Base-by-base conservation (phyloP, 441 rosid species). In the Codiaeum variegatum region DNA sequence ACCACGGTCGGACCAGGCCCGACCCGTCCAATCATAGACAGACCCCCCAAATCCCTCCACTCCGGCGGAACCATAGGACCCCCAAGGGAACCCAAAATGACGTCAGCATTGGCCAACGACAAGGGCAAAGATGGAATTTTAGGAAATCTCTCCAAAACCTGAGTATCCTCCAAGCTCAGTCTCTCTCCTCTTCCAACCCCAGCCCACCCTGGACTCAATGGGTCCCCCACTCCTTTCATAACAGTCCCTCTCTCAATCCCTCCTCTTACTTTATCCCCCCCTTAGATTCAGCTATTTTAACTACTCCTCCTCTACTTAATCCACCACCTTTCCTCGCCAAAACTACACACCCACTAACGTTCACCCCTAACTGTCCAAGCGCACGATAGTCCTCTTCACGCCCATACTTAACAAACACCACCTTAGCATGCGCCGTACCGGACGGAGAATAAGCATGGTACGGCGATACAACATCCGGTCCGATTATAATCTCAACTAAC, bases 371-470 rank as follows among this genome's bases (percentile, higher is more conserved):
- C 69, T 34, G 63, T 26, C 70, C 85, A 68, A 92, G 89, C 66
- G 81, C 82, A 60, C 77, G 80, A 28, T 93, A 93, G 85, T 95
- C 99, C 78, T 79, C 85, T 63, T 88, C 90, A 65, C 85, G 82
- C 42, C 98, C 99, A 83, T 83, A 78, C 74, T 93, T 93, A 16
- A 82, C 95, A 73, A 84, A 95, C 26, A 90, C 94, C 9, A 84
- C 89, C 80, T 69, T 73, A 55, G 86, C 92, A 16, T 63, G 65
- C 80, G 51, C 92, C 71, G 90, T 55, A 15, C 91, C 96, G 5
- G 99, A 95, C 2, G 99, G 99, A 1, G 99, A 85, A 62, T 89
- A 95, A 23, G 99, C 98, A 72, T 95, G 99, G 85, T 90, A 95
- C 3, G 99, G 96, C 63, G 63, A 80, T 21, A 91, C 84, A 29